Evolutionary conservation across 768 basidiomycete genomes (phyloP), one percentile per base, ranked within the genome.

Genomic region (Lentinula lateritia): DNA sequence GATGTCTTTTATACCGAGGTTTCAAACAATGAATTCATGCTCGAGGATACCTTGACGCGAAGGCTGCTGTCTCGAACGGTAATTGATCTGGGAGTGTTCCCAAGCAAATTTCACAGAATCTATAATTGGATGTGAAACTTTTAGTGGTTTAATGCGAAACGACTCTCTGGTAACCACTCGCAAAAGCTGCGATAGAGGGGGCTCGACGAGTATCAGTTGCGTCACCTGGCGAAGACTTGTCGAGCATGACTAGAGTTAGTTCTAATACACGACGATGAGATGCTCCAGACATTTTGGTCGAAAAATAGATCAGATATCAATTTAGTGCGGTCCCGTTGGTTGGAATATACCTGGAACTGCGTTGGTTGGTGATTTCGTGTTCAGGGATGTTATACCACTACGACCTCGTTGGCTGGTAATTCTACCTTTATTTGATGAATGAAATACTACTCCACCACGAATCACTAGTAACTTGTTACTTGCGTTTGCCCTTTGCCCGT

Each of bases 401-500:
- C 9, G 18, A 48, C 20, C 46, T 48, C 46, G 46, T 48, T 48
- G 46, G 46, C 12, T 48, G 46, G n/a, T 20, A 23, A 48, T 48
- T 48, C 18, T 48, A 16, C 20, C 18, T 48, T 23, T 9, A 23
- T 48, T 41, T 36, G 18, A 18, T 53, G 16, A 28, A 53, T 38
- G 35, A 34, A 32, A 53, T 12, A 13, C 34, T 38, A 39, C 52
- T 53, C 52, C 52, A 34, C 36, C 34, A 54, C 35, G 53, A 39
- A 54, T 39, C 15, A 36, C 15, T 15, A 38, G 18, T 36, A 36
- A 9, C 23, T 32, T 18, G 50, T 52, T 64, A 74, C 55, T 68
- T 73, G 61, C 66, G 71, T 66, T 72, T 73, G 18, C 73, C 75
- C 56, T 75, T 79, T 55, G 69, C 70, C 50, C 77, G 75, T 68